phyloP scores from a whole-genome alignment of 2,329 filamentous ascomycete genomes.

The Fusarium oligoseptatum region DNA sequence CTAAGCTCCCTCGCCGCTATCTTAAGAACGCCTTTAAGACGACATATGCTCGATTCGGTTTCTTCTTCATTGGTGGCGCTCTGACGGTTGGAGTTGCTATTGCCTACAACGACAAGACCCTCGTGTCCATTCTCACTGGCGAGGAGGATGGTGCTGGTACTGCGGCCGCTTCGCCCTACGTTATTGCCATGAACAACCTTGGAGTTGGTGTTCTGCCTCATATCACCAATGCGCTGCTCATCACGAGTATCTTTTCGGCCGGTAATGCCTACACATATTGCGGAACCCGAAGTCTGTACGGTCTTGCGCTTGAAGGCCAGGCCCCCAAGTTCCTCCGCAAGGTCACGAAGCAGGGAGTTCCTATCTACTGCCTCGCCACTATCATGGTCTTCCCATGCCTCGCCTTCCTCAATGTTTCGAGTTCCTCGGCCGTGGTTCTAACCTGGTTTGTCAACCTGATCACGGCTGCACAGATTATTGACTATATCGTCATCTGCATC shows the following conservation, averaged over 20 bases:
- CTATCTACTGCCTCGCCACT: slow-evolving; percentile 67
- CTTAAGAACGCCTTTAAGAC: slow-evolving; percentile 34
- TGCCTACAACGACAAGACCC: slow-evolving; percentile 70
- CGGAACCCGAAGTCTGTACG: slow-evolving; percentile 61
- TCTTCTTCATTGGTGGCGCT: slow-evolving; percentile 31
- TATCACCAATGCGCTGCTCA: slow-evolving; percentile 65
- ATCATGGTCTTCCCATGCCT: slow-evolving; percentile 65
- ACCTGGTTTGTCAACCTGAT: slow-evolving; percentile 67
- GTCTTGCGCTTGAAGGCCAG: slow-evolving; percentile 62
- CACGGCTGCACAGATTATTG: slow-evolving; percentile 69
- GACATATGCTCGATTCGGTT: slow-evolving; percentile 25
- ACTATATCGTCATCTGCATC: slow-evolving; percentile 67
- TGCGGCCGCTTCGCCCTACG: slow-evolving; percentile 70
- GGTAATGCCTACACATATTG: slow-evolving; percentile 65
- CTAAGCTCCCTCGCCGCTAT: slow-evolving; percentile 27
- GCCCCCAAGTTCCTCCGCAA: slow-evolving; percentile 65
- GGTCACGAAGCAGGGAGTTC: slow-evolving; percentile 71
- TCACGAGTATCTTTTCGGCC: slow-evolving; percentile 57
- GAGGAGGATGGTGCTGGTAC: slow-evolving; percentile 49
- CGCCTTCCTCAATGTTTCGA: slow-evolving; percentile 63
- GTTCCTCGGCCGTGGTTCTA: slow-evolving; percentile 60
- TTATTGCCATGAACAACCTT: slow-evolving; percentile 70
- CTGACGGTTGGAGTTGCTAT: slow-evolving; percentile 71
- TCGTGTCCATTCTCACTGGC: slow-evolving; percentile 62
- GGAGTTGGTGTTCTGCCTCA: slow-evolving; percentile 65